Percentiles rank a stretch among this genome's conserved stretches.
These are phyloP conservation scores for Myxozyma neotropica DNA, from an alignment of 805 yeast genomes.

Conservation along the genomic window DNA sequence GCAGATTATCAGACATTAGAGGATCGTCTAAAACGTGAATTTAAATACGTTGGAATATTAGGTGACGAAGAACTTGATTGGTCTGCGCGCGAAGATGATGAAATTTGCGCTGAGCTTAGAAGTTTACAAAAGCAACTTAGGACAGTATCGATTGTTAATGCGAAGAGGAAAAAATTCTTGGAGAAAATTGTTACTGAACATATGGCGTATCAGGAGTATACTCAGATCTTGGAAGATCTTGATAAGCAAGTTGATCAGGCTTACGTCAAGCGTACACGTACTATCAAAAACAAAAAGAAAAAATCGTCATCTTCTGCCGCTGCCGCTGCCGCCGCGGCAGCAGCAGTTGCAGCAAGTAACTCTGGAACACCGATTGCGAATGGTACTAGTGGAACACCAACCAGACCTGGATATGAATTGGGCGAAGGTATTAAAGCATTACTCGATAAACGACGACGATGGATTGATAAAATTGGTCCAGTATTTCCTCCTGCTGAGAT, in stretches of 20 bases:
- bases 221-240: conserved; percentile 84
- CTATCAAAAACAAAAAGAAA: conserved; percentile 67
- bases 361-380: conserved; percentile 10
- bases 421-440: conserved; percentile 76
- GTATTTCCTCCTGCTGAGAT: conserved; percentile 66
- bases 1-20: conserved; percentile 80
- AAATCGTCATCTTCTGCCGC: conserved; percentile 30
- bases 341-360: conserved; percentile 28
- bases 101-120: conserved; percentile 82
- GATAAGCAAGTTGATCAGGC: conserved; percentile 98
- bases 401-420: conserved; percentile 46
- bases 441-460: conserved; percentile 80
- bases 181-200: conserved; percentile 81
- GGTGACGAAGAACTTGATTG: conserved; percentile 50
- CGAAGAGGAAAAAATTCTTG: conserved; percentile 63
- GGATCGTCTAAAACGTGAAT: conserved; percentile 82
- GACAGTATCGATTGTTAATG: conserved; percentile 62
- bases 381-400: conserved; percentile 39
- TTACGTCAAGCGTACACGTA: conserved; percentile 77
- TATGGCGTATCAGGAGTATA: conserved; percentile 92
- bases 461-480: conserved; percentile 90
- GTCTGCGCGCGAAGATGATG: conserved; percentile 83
- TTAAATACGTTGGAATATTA: conserved; percentile 87
- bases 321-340: conserved; percentile 6
- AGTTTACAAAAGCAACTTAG: conserved; percentile 67